A percentile compares a stretch with the other conserved stretches of the same genome.
Conservation (phyloP, 352 stramenopile genomes). For the Phytophthora capsici region DNA sequence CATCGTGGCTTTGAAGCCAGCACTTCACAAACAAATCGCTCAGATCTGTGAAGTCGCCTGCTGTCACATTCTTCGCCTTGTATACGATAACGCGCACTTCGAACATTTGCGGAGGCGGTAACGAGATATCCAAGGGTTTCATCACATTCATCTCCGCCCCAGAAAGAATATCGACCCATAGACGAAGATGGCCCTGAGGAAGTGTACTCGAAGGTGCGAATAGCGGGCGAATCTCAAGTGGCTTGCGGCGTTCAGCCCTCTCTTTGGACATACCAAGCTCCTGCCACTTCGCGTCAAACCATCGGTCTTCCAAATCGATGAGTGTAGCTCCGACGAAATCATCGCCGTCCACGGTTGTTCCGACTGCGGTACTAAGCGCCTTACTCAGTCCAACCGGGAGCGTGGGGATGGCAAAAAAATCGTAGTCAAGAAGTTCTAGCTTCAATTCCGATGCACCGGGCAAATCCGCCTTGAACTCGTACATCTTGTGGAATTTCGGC, state of each 20-base stretch:
- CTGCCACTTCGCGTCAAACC: conserved; percentile 91
- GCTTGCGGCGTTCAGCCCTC: conserved; percentile 52
- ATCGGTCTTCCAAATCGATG: conserved; percentile 94
- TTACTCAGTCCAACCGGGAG: conserved; percentile 62
- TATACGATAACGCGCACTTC: conserved; percentile 94
- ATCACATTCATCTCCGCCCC: conserved; percentile 68
- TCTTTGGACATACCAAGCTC: conserved; percentile 54
- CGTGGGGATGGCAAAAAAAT: conserved; percentile 70
- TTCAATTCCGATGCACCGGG: conserved; percentile 77
- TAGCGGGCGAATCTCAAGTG: conserved; percentile 66
- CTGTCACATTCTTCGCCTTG: conserved; percentile 89
- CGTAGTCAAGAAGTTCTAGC: conserved; percentile 75
- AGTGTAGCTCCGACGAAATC: conserved; percentile 93
- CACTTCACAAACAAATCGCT: conserved; percentile 91
- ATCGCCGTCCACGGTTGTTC: conserved; percentile 66
- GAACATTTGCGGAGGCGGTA: conserved; percentile 76
- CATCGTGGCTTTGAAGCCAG: conserved; percentile 86
- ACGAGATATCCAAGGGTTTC: conserved; percentile 79
- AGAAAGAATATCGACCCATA: conserved; percentile 93
- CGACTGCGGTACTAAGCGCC: conserved; percentile 49
- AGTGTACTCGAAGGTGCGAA: conserved; percentile 77
- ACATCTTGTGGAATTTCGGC: conserved; percentile 92
- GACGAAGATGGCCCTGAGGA: conserved; percentile 69
- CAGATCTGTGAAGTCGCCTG: conserved; percentile 84
- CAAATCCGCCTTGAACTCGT: conserved; percentile 91